Evolutionary conservation across 805 yeast species (phyloP).

Genomic region (Saccharomycopsis sp.): DNA sequence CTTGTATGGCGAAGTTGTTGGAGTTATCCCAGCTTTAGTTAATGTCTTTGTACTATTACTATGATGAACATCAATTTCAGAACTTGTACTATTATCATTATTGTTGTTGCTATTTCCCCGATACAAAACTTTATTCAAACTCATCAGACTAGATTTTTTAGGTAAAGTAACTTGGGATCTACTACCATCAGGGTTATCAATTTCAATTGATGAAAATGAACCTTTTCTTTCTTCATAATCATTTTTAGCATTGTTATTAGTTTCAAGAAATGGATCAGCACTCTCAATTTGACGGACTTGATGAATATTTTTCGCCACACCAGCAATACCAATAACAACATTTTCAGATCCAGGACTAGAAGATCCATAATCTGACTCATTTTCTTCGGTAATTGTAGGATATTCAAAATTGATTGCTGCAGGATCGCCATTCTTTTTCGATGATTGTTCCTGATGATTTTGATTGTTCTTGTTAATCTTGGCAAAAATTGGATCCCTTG

Average conservation of each 20-base stretch:
- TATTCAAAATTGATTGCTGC: not conserved
- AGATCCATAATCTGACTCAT: conserved; percentile 1
- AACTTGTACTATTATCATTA: not conserved
- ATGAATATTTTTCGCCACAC: not conserved
- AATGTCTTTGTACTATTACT: conserved; percentile 13
- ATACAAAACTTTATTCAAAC: conserved; percentile 11
- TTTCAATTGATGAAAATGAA: not conserved
- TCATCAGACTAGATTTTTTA: conserved; percentile 15
- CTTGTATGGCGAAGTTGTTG: conserved; percentile 8
- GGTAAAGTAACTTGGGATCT: conserved; percentile 7
- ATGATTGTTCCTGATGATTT: not conserved
- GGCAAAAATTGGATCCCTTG: conserved; percentile 21
- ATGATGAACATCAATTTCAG: conserved; percentile 9
- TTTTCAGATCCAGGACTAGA: not conserved
- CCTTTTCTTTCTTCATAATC: not conserved
- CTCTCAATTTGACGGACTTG: not conserved
- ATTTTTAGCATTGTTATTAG: not conserved
- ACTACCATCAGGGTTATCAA: not conserved
- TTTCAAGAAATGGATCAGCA: conserved; percentile 7
- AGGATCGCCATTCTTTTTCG: not conserved
- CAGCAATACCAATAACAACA: not conserved
- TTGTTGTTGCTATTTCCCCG: not conserved
- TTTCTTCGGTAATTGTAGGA: conserved; percentile 7
- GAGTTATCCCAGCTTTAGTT: conserved; percentile 7
- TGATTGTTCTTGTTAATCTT: conserved; percentile 9